These are phyloP conservation scores for Berberis vulgaris DNA, from an alignment of 164 flowering plant genomes.

Conservation along the genomic window DNA sequence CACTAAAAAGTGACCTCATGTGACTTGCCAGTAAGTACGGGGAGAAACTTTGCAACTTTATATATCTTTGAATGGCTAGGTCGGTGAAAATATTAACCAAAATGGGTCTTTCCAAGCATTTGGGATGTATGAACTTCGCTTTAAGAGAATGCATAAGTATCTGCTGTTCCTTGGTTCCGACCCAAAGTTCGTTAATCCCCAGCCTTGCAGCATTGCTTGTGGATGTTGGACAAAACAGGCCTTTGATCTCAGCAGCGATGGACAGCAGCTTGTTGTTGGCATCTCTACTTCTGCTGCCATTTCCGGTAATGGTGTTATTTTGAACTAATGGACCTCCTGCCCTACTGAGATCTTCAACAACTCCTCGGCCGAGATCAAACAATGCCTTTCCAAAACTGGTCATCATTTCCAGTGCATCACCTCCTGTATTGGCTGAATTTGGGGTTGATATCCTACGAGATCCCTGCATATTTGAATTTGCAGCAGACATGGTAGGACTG, in stretches of 20 bases:
- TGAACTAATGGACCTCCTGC: slow-evolving; percentile 44
- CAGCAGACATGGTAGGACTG: slow-evolving; percentile 14
- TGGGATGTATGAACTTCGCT: slow-evolving; percentile 66
- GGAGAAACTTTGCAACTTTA: slow-evolving; percentile 65
- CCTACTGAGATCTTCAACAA: slow-evolving; percentile 92
- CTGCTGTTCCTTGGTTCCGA: slow-evolving; percentile 73
- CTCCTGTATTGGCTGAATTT: slow-evolving; percentile 41
- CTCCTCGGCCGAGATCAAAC: slow-evolving; percentile 84
- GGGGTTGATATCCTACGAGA: slow-evolving; percentile 30
- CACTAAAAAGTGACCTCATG: slow-evolving; percentile 67
- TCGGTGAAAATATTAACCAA: slow-evolving; percentile 50
- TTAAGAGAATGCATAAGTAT: slow-evolving; percentile 54
- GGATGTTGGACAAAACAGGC: slow-evolving; percentile 86
- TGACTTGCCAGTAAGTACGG: slow-evolving; percentile 52
- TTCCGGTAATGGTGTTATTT: slow-evolving; percentile 20
- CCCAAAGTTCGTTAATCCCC: slow-evolving; percentile 74
- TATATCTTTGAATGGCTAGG: slow-evolving; percentile 29
- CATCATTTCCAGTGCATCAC: slow-evolving; percentile 84
- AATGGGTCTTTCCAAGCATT: slow-evolving; percentile 51
- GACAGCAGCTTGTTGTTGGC: slow-evolving; percentile 32
- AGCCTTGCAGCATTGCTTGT: slow-evolving; percentile 47
- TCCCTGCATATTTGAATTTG: slow-evolving; percentile 22
- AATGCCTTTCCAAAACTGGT: slow-evolving; percentile 78
- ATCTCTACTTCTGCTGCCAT: slow-evolving; percentile 14
- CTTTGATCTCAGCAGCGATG: slow-evolving; percentile 58